Conservation (phyloP, 257 asterid genomes). For the Lavandula angustifolia region DNA sequence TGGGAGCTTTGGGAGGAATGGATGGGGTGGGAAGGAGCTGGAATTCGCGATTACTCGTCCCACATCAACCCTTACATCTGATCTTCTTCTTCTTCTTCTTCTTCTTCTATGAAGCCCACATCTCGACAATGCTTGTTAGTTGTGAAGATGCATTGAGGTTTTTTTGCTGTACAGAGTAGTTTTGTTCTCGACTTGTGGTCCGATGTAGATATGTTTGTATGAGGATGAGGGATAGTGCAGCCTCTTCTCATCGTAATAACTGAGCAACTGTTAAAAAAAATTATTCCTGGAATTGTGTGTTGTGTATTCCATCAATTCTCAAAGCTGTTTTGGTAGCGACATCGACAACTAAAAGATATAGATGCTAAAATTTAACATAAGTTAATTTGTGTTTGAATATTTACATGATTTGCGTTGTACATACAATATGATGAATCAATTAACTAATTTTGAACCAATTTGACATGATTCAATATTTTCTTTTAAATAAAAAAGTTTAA, state of each 20-base stretch:
- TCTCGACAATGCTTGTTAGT: constrained; percentile 18
- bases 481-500: no score
- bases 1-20: constrained; percentile 94
- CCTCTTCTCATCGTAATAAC: not conserved
- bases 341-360: no score
- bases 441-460: no score
- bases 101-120: constrained; percentile 31
- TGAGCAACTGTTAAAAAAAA: no score
- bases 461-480: no score
- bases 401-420: no score
- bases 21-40: constrained; percentile 99
- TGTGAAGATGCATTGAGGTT: constrained; percentile 41
- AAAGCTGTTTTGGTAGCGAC: no score
- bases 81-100: not conserved
- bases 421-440: no score
- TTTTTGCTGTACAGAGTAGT: constrained; percentile 28
- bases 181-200: not conserved
- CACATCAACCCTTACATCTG: constrained; percentile 81
- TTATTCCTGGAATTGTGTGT: no score
- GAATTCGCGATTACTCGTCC: constrained; percentile 78
- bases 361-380: no score
- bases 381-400: no score
- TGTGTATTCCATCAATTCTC: no score
- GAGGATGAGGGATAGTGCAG: not conserved
- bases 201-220: constrained; percentile 11